A percentile compares a stretch with the other conserved stretches of the same genome.
phyloP scores from a whole-genome alignment of 75 land plant genomes.

The Isoetes taiwanensis region DNA sequence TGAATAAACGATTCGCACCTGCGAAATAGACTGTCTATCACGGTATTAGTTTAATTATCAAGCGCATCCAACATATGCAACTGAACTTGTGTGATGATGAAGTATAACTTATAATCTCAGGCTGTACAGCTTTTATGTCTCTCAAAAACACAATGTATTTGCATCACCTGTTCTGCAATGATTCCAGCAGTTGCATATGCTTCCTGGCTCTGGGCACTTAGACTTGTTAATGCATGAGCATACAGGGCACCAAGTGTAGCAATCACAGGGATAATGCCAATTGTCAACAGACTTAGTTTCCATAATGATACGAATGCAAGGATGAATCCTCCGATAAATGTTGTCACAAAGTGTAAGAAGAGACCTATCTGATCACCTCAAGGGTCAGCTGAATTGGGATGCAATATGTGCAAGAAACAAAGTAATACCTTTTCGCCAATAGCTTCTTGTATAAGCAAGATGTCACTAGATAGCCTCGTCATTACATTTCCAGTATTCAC shows the following conservation, averaged over 20 bases:
- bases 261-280: slow-evolving; percentile 4
- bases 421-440: slow-evolving; percentile 12
- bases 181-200: too few species aligned
- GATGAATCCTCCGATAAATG: slow-evolving; percentile 2
- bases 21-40: slow-evolving; percentile 32
- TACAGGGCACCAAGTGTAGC: too few species aligned
- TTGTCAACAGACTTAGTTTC: neutral
- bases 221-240: too few species aligned
- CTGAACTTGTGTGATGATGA: too few species aligned
- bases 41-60: too few species aligned
- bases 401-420: neutral
- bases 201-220: too few species aligned
- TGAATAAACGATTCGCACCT: slow-evolving; percentile 16
- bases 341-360: neutral
- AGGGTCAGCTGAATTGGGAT: neutral
- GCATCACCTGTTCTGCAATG: too few species aligned
- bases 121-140: neutral
- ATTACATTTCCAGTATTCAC: slow-evolving; percentile 5
- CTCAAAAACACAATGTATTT: neutral
- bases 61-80: too few species aligned
- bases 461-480: slow-evolving; percentile 4
- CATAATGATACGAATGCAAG: neutral
- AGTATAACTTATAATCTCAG: neutral
- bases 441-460: slow-evolving; percentile 10
- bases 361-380: neutral